Evolutionary conservation across 139 green algal genomes (phyloP).

Genomic region (Auxenochlorella pyrenoidosa): DNA sequence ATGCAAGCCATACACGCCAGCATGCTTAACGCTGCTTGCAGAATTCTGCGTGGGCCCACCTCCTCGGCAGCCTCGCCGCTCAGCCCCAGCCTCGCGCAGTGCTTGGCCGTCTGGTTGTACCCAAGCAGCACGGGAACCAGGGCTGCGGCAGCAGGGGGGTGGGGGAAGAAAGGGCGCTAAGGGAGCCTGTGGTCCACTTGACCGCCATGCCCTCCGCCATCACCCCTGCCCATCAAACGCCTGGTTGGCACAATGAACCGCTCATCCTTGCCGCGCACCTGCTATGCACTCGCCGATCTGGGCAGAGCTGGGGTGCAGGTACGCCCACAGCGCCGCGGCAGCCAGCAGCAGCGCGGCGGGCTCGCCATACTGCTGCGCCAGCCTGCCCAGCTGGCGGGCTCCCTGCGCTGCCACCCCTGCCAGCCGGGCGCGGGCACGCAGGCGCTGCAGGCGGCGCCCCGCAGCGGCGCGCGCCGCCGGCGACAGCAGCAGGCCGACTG

Average conservation of each 20-base stretch:
- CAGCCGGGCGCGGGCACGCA: no score
- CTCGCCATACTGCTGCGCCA: constrained; percentile 29
- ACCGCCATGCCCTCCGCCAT: no score
- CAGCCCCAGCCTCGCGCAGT: background rate
- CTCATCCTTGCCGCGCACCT: background rate
- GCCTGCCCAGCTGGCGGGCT: background rate
- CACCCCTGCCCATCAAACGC: no score
- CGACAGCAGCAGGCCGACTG: background rate
- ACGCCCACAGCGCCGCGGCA: constrained; percentile 34
- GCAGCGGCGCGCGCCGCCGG: background rate
- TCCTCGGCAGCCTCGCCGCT: background rate
- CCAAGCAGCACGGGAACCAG: constrained; percentile 35
- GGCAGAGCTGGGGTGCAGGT: constrained; percentile 15
- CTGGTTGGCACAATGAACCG: no score
- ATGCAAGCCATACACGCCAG: background rate
- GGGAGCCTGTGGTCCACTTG: background rate
- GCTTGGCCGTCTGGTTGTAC: constrained; percentile 36
- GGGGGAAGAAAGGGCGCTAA: no score
- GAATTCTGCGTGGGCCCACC: background rate
- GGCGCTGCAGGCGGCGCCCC: background rate
- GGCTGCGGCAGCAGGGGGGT: background rate
- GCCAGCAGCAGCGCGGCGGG: constrained; percentile 25
- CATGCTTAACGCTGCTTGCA: background rate
- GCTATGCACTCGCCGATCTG: constrained; percentile 30
- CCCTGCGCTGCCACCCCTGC: background rate